Base-by-base conservation (phyloP, 805 yeast genomes). In the Wickerhamomyces ciferrii region DNA sequence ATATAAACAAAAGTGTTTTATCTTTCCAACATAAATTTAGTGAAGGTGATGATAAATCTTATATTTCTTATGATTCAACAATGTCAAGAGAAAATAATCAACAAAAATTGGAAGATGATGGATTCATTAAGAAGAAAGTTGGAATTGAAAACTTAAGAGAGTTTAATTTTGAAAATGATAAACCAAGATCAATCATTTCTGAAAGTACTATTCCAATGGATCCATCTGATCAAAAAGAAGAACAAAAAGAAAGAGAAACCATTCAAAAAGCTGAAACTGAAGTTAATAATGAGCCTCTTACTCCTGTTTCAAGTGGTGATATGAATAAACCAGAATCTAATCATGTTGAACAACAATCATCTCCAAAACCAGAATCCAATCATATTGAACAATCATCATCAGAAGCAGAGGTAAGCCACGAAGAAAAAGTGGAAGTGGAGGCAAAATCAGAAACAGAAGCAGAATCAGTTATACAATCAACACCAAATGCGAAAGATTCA, bases 1-100 rank as follows among this genome's bases (percentile, higher is more conserved):
- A 52, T 40, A 58, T 57, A 27, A 55, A 59, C 4, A 53, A 39
- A 41, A 59, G 55, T 42, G 60, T 55, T 14, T 21, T 54, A 4
- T 53, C 59, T 15, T 43, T 55, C 13, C 58, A 52, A 39, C 53
- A 51, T 19, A 42, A 25, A 13, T 48, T 42, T 21, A 42, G 43
- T 21, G 51, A 45, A n/a, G 37, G 31, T 17, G 46, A 34, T 24
- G 51, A 24, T 13, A 69, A 70, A 48, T 81, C 86, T 1, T 81
- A 79, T 53, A 52, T 80, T 42, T 77, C 84, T 36, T 82, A 81
- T 50, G 85, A 81, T 56, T 80, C 86, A 1, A 76, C 74, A 1
- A 65, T 75, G 39, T 77, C 84, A 3, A 36, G 29, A 31, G 39
- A 41, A 25, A 44, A 27, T 14, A 10, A 31, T 9, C 27, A 11